phyloP scores from a whole-genome alignment of 495 filamentous ascomycete genomes.

The Paragyromitra xinjiangensis region DNA sequence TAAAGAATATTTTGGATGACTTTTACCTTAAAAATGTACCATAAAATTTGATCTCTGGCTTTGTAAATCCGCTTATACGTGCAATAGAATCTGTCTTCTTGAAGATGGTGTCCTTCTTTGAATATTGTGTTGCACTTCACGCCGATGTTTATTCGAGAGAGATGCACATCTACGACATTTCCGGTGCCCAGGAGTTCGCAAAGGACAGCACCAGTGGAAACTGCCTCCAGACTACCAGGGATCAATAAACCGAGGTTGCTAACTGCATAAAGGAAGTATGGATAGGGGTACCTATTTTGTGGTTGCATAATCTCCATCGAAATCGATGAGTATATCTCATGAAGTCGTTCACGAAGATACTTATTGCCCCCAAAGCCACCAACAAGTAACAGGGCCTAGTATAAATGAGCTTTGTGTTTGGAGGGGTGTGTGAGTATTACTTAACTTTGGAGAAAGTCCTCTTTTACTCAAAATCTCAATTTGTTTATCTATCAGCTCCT shows the following conservation, averaged over 20 bases:
- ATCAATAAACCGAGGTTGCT: no score
- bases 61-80: not conserved
- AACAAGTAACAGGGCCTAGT: no score
- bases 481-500: constrained; percentile 3
- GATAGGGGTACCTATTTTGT: no score
- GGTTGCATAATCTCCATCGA: no score
- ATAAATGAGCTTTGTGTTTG: no score
- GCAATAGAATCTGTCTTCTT: constrained; percentile 8
- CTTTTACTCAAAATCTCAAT: not conserved
- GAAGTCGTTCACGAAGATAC: no score
- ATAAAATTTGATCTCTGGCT: constrained; percentile 1
- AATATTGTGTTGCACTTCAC: not conserved
- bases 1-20: no score
- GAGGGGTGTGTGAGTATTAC: no score
- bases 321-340: no score
- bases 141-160: constrained; percentile 7
- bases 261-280: no score
- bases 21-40: not conserved
- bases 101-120: not conserved
- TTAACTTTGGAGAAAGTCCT: not conserved
- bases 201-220: constrained; percentile 7
- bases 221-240: no score
- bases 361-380: no score
- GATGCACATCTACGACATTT: constrained; percentile 7
- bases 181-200: constrained; percentile 3